Percentiles rank a stretch among this genome's conserved stretches.
phyloP scores from a whole-genome alignment of 2,329 filamentous ascomycete species.

The Coleophoma crateriformis region DNA sequence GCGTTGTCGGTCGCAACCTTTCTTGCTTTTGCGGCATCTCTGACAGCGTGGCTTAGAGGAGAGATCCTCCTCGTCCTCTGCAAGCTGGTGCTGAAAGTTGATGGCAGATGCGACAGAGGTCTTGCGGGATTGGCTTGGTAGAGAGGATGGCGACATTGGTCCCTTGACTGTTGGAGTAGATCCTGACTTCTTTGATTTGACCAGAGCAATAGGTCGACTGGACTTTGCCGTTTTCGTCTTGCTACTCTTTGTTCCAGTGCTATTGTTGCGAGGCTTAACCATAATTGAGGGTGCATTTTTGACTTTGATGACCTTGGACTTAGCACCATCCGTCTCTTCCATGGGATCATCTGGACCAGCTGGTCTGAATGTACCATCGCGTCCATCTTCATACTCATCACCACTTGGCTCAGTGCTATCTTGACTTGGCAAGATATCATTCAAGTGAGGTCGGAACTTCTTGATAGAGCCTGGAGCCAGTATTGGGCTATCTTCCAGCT shows the following conservation, averaged over 20 bases:
- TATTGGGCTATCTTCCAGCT: conserved; percentile 47
- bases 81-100: conserved; percentile 56
- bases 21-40: conserved; percentile 98
- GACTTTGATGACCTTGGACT: conserved; percentile 34
- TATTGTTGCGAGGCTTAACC: conserved; percentile 32
- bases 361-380: conserved; percentile 26
- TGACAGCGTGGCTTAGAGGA: conserved; percentile 97
- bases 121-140: conserved; percentile 61
- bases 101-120: conserved; percentile 63
- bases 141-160: conserved; percentile 1
- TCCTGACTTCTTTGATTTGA: conserved; percentile 46
- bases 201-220: conserved; percentile 13
- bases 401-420: conserved; percentile 56
- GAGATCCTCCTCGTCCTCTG: conserved; percentile 77
- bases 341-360: conserved; percentile 16
- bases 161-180: conserved; percentile 24
- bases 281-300: conserved; percentile 28
- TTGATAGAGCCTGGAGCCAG: conserved; percentile 36
- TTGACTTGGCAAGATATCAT: conserved; percentile 48
- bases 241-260: conserved; percentile 34
- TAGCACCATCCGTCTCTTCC: conserved; percentile 13
- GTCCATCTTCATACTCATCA: conserved; percentile 47
- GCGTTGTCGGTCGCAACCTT: conserved; percentile 93
- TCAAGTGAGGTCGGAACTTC: conserved; percentile 39
- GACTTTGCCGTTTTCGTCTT: conserved; percentile 33